phyloP scores from a whole-genome alignment of 169 alveolate genomes.

The Plasmodium fragile region DNA sequence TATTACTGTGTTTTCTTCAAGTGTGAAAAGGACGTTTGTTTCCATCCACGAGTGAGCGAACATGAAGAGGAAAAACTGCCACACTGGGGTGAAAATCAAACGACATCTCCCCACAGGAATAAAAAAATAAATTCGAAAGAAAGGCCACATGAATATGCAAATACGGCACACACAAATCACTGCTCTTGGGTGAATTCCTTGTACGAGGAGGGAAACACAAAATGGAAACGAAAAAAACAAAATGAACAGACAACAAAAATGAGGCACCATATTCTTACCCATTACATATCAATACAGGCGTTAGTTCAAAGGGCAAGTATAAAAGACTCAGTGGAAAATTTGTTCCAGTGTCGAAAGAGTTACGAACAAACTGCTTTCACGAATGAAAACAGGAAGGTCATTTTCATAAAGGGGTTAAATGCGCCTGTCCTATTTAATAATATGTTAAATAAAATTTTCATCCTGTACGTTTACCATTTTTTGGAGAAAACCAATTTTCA shows the following conservation, averaged over 20 bases:
- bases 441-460: slow-evolving; percentile 36
- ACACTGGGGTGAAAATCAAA: background rate
- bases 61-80: background rate
- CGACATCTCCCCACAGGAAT: background rate
- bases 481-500: slow-evolving; percentile 24
- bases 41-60: background rate
- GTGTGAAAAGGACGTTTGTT: background rate
- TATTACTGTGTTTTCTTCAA: slow-evolving; percentile 57
- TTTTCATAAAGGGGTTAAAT: background rate
- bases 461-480: slow-evolving; percentile 50
- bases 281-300: slow-evolving; percentile 34
- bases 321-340: slow-evolving; percentile 20
- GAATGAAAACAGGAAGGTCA: background rate
- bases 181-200: slow-evolving; percentile 14
- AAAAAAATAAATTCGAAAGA: background rate
- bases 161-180: slow-evolving; percentile 10
- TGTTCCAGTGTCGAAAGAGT: slow-evolving; percentile 32
- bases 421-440: slow-evolving; percentile 21
- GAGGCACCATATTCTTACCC: background rate
- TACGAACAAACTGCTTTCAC: background rate
- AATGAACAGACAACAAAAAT: slow-evolving; percentile 5
- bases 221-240: background rate
- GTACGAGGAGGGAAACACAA: slow-evolving; percentile 50
- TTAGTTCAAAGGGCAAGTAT: slow-evolving; percentile 18
- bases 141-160: background rate